Evolutionary conservation across 176 grass and related monocot genomes (phyloP), one percentile per base, ranked within the genome.

Genomic region (Miscanthus lutarioriparius): DNA sequence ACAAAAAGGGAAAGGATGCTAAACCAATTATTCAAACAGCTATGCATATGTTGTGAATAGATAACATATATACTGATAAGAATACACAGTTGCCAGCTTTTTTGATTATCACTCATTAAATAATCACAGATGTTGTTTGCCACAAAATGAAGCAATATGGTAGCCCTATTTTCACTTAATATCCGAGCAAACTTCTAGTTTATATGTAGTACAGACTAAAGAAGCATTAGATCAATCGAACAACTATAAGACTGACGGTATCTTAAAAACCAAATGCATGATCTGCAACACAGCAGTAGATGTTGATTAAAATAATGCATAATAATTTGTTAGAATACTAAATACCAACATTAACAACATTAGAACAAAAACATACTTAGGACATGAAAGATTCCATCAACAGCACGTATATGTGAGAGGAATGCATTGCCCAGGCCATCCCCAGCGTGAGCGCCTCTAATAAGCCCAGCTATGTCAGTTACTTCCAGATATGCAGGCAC

Each of bases 361-460:
- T 64, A 86, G 28, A 64, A 70, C 0, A 84, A 65, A 72, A 87
- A 80, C 91, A 86, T 91, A 98, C 96, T 95, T 80, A 98, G 74
- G 39, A 98, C 93, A 86, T 98, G 96, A 84, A 98, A 98, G 75
- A 98, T 98, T 86, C 96, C 96, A 94, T 98, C 96, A 83, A 98
- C 96, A 48, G 96, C 96, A 78, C 96, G 93, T 53, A 98, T 98
- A 79, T 98, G 96, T 30, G 96, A 98, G 19, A 98, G 83, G 74
- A 98, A 98, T 67, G 58, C 91, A 89, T 98, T 98, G 47, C 96
- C 96, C 28, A 98, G 78, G 75, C 96, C 96, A 81, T 98, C 87
- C 30, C 96, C 96, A 43, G 92, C 85, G 70, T 95, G 93, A 85
- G 96, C 96, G 49, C 96, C 96, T 83, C 88, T 94, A 70, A 98